A percentile compares a stretch with the other conserved stretches of the same genome.
Conservation (phyloP, 495 filamentous ascomycete genomes). For the Pyronema omphalodes region DNA sequence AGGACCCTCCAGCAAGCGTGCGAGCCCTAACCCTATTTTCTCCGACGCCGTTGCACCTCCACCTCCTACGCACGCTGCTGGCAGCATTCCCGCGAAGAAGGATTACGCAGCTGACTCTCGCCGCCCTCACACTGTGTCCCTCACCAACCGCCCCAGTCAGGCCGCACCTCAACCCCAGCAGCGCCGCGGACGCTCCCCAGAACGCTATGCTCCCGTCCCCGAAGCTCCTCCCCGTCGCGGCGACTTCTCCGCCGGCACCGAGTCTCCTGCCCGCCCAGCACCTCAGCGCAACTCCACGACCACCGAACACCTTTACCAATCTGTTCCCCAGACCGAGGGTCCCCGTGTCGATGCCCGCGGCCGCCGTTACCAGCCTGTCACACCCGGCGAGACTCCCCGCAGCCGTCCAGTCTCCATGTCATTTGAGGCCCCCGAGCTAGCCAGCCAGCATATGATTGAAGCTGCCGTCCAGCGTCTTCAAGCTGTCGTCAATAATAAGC, state of each 20-base stretch:
- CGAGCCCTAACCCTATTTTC: background rate
- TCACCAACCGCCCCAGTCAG: background rate
- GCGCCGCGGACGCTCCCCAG: background rate
- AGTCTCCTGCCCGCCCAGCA: too few relatives aligned
- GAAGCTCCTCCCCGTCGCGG: background rate
- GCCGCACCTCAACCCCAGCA: background rate
- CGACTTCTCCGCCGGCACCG: too few relatives aligned
- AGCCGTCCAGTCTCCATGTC: background rate
- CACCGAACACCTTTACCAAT: too few relatives aligned
- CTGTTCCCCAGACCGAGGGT: background rate
- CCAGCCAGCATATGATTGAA: constrained; percentile 7
- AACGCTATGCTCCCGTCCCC: background rate
- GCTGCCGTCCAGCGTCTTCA: constrained; percentile 7
- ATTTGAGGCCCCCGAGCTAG: background rate
- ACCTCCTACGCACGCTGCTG: background rate
- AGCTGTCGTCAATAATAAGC: constrained; percentile 6
- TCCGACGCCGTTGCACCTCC: background rate
- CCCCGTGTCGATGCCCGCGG: constrained; percentile 1
- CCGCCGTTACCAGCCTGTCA: constrained; percentile 13
- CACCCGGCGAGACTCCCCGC: constrained; percentile 1
- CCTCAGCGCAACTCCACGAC: too few relatives aligned
- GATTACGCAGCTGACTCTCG: background rate
- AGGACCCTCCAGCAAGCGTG: background rate
- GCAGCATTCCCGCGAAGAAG: background rate
- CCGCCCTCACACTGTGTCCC: background rate